Evolutionary conservation across 192 early-diverging fungal genomes (phyloP), one percentile per base, ranked within the genome.

Genomic region (Coemansia sp.): DNA sequence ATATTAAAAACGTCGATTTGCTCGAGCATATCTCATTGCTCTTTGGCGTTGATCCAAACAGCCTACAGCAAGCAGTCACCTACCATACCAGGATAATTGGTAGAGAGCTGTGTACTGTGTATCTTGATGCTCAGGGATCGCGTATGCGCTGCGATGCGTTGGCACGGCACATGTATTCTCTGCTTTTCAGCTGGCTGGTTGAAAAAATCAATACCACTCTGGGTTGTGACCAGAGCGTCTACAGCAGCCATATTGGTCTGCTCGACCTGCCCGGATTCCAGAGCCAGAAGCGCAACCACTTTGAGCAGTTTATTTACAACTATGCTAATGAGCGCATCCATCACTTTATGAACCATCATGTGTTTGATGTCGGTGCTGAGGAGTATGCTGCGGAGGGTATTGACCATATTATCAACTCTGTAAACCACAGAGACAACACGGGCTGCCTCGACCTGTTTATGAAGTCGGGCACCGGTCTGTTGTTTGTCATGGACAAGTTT

Each of bases 291-390:
- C 58, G 69, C 50, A 76, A 58, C 51, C 56, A 62, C 43, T 87
- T 81, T 59, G 80, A 78, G 58, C 72, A 77, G 46, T 81, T 60
- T 71, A 88, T 77, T 76, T 88, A 67, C 85, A 93, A 95, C 67
- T 92, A 85, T 60, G 85, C 91, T 35, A 92, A 89, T 62, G 93
- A 96, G 70, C 83, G 92, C 50, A 72, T 95, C 6, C 87, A 92
- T 42, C 77, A 83, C 47, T 91, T 91, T 56, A 74, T 83, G 44
- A 70, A 83, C 41, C 78, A 83, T 26, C 81, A 85, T 29, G 69
- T 92, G 38, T 88, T 92, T 57, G 89, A 90, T 38, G 64, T 79
- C 0, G 81, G 81, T 46, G 71, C 78, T 9, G 72, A 83, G 9
- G 82, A 86, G 39, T 85, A 84, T 38, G 78, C 60, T 4, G 19